Evolutionary conservation across 805 yeast genomes (phyloP).

Genomic region (Lachancea waltii): DNA sequence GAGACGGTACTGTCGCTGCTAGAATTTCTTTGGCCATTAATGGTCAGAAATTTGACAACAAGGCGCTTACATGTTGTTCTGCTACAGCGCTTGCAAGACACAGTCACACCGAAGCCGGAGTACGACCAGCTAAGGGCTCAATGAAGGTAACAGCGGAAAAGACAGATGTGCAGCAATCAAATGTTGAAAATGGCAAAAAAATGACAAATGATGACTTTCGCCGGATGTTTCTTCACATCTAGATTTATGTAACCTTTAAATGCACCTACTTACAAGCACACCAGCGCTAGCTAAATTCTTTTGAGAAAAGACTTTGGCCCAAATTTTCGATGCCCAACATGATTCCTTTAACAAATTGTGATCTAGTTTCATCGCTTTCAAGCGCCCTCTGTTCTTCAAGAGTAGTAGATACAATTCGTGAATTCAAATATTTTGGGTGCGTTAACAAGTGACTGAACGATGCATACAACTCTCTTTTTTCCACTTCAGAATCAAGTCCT

Average conservation of each 20-base stretch:
- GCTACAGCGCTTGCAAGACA: constrained; percentile 28
- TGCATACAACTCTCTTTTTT: constrained; percentile 51
- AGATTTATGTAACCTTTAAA: too few species aligned
- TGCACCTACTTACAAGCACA: not conserved
- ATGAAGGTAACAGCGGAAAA: too few species aligned
- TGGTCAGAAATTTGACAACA: constrained; percentile 35
- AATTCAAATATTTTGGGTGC: constrained; percentile 77
- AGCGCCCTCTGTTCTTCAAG: constrained; percentile 56
- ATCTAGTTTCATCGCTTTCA: constrained; percentile 41
- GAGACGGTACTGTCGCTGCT: constrained; percentile 42
- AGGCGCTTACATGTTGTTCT: constrained; percentile 30
- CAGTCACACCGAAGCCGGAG: not conserved
- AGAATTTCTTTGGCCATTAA: constrained; percentile 40
- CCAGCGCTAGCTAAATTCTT: too few species aligned
- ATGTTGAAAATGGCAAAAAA: constrained; percentile 6
- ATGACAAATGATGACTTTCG: constrained; percentile 37
- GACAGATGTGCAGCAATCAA: too few species aligned
- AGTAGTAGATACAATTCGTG: constrained; percentile 58
- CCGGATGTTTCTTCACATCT: constrained; percentile 29
- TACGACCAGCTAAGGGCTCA: too few species aligned
- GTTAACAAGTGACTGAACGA: constrained; percentile 67
- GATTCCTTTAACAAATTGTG: constrained; percentile 40
- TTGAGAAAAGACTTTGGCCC: not conserved
- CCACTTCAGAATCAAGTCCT: constrained; percentile 55
- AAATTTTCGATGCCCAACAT: constrained; percentile 18